These are phyloP conservation scores for Fagopyrum esculentum DNA, from an alignment of 148 eudicot genomes.

Conservation along the genomic window DNA sequence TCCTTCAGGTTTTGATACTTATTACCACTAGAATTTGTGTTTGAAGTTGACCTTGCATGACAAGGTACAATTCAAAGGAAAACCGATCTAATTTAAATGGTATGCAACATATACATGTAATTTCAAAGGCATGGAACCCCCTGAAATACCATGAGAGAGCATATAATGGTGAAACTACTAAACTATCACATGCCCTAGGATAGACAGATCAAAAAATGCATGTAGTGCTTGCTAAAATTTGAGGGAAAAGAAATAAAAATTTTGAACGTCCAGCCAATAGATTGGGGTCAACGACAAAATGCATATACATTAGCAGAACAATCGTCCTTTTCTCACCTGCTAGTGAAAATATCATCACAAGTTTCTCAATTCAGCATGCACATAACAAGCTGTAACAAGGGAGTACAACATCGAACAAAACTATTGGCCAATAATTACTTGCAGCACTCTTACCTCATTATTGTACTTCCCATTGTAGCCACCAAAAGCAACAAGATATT, in stretches of 20 bases:
- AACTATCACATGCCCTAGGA: neutral
- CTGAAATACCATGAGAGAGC: neutral
- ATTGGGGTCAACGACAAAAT: neutral
- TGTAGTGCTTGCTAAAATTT: neutral
- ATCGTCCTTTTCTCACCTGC: neutral
- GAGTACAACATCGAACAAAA: neutral
- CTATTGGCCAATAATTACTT: neutral
- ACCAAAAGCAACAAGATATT: slow-evolving; percentile 78
- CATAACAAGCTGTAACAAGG: neutral
- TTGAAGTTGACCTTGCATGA: neutral
- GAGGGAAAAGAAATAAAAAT: neutral
- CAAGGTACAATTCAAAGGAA: neutral
- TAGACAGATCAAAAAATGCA: neutral
- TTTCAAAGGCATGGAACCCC: neutral
- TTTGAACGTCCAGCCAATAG: neutral
- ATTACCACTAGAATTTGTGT: neutral
- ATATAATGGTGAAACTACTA: neutral
- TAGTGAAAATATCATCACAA: neutral
- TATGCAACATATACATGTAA: neutral
- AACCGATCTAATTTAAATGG: neutral
- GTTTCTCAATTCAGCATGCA: slow-evolving; percentile 1
- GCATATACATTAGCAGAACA: neutral
- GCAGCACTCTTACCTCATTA: slow-evolving; percentile 71
- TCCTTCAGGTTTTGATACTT: neutral
- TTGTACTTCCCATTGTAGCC: slow-evolving; percentile 93